Evolutionary conservation across 768 basidiomycete species (phyloP).

Genomic region (Boletus subcaerulescens): DNA sequence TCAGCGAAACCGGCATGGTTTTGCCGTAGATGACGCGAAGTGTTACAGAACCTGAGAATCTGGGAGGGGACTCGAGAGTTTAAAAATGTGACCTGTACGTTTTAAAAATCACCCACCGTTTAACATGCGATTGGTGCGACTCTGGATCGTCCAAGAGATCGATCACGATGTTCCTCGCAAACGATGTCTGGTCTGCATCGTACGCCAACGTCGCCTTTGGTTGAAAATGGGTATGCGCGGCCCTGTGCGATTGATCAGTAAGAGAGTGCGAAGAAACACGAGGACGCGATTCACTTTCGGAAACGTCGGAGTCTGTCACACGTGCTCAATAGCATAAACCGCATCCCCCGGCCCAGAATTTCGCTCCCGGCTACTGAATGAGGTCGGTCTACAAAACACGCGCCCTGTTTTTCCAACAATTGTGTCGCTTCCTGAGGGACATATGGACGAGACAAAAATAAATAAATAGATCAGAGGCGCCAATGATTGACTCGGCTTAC

Average conservation of each 20-base stretch:
- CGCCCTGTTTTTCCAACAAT: conserved; percentile 61
- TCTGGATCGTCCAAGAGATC: conserved; percentile 26
- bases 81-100: too few species aligned
- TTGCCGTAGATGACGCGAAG: conserved; percentile 31
- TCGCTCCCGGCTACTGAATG: conserved; percentile 52
- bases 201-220: conserved; percentile 46
- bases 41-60: conserved; percentile 27
- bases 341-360: conserved; percentile 56
- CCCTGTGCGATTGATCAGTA: conserved; percentile 28
- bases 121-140: conserved; percentile 22
- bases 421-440: conserved; percentile 40
- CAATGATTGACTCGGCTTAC: not conserved
- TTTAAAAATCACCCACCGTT: conserved; percentile 34
- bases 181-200: conserved; percentile 42
- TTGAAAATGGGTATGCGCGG: conserved; percentile 53
- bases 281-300: conserved; percentile 38
- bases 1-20: conserved; percentile 13
- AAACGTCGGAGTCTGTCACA: conserved; percentile 59
- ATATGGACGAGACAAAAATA: too few species aligned
- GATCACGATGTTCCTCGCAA: conserved; percentile 23
- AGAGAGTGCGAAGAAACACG: not conserved
- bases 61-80: not conserved
- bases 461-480: too few species aligned
- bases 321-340: conserved; percentile 47
- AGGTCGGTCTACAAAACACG: conserved; percentile 49